These are phyloP conservation scores for Rhizophagus sp. DNA, from an alignment of 192 early-diverging fungal genomes.

Conservation along the genomic window DNA sequence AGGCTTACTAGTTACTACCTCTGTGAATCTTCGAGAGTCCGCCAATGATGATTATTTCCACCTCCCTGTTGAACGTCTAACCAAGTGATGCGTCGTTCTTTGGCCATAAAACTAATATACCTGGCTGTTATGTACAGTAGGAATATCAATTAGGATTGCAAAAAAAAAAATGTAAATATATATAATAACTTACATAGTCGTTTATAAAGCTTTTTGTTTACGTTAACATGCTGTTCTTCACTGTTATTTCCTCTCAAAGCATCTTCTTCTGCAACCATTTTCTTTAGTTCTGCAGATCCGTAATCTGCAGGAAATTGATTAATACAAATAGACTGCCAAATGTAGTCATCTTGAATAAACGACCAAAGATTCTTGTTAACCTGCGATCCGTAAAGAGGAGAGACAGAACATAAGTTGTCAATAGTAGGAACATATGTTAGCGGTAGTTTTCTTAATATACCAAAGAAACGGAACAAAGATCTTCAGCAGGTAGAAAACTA, in stretches of 20 bases:
- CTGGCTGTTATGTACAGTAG: not conserved
- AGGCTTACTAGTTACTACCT: not conserved
- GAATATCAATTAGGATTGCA: not conserved
- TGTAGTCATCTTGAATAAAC: not conserved
- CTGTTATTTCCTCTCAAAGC: not conserved
- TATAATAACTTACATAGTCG: not conserved
- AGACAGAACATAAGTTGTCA: not conserved
- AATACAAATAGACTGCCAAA: not conserved
- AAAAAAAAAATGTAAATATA: not conserved
- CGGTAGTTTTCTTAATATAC: not conserved
- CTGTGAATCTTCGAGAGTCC: not conserved
- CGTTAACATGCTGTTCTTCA: not conserved
- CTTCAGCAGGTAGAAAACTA: not conserved
- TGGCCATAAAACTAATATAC: not conserved
- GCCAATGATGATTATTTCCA: not conserved
- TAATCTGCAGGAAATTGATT: not conserved
- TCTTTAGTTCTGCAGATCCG: not conserved
- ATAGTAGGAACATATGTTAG: not conserved
- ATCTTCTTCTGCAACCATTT: not conserved
- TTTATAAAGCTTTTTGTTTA: not conserved
- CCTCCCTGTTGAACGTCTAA: not conserved
- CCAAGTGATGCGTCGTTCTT: not conserved
- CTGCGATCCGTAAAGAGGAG: not conserved
- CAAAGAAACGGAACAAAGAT: conserved; percentile 7
- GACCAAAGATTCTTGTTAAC: conserved; percentile 4